phyloP scores from a whole-genome alignment of 2,329 filamentous ascomycete genomes.

The Hypoxylon sp. region DNA sequence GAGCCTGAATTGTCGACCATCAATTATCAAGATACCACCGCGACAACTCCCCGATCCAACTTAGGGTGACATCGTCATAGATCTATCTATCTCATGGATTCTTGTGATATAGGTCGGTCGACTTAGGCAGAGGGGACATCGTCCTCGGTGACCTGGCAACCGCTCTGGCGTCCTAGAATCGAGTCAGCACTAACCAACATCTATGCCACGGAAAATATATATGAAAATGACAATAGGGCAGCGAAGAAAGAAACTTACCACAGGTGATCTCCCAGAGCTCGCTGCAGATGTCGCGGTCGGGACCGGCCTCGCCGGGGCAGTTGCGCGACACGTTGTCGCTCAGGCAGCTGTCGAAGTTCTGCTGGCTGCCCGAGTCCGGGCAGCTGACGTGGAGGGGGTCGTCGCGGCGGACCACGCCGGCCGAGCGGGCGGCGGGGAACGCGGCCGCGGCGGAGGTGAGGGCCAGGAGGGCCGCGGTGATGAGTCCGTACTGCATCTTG shows the following conservation, averaged over 20 bases:
- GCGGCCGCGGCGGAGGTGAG: not conserved
- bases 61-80: too few species aligned
- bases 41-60: too few species aligned
- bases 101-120: too few species aligned
- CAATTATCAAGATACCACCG: too few species aligned
- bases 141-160: not conserved
- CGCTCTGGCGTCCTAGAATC: too few species aligned
- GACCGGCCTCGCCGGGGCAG: not conserved
- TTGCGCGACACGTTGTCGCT: not conserved
- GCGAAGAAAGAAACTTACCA: slow-evolving; percentile 4
- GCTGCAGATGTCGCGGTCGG: not conserved
- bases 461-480: too few species aligned
- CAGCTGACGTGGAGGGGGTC: not conserved
- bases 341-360: not conserved
- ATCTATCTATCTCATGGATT: too few species aligned
- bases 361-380: not conserved
- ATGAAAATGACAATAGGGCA: not conserved
- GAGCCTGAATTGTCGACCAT: too few species aligned
- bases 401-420: not conserved
- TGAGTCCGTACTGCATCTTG: too few species aligned
- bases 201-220: too few species aligned
- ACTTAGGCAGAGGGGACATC: too few species aligned
- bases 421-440: not conserved
- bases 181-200: too few species aligned
- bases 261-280: slow-evolving; percentile 12